Percentiles rank a stretch among this genome's conserved stretches.
These are phyloP conservation scores for Acidiella bohemica DNA, from an alignment of 495 filamentous ascomycete species.

Conservation along the genomic window DNA sequence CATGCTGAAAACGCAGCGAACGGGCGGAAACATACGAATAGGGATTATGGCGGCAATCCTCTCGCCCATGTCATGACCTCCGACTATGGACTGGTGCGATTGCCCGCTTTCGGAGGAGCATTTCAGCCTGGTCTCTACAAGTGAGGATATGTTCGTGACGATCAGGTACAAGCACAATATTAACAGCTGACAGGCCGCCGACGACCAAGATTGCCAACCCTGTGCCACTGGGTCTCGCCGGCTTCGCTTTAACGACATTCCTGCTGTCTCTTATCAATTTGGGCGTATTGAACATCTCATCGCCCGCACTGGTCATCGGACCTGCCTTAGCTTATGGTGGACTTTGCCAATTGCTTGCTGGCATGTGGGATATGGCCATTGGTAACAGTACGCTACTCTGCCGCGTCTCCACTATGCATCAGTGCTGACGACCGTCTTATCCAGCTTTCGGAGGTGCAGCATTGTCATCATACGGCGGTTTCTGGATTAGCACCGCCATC, in stretches of 20 bases:
- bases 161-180: too few relatives aligned
- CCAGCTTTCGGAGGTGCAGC: conserved; percentile 91
- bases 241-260: conserved; percentile 92
- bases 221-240: conserved; percentile 54
- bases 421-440: too few relatives aligned
- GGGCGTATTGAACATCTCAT: conserved; percentile 40
- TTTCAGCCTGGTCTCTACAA: conserved; percentile 88
- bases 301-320: conserved; percentile 28
- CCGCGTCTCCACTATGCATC: conserved; percentile 95
- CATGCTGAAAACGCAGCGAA: too few relatives aligned
- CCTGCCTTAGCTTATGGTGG: conserved; percentile 39
- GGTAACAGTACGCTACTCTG: conserved; percentile 31
- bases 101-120: conserved; percentile 82
- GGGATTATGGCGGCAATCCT: conserved; percentile 48
- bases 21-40: too few relatives aligned
- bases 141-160: too few relatives aligned
- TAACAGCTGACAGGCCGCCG: too few relatives aligned
- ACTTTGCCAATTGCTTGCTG: conserved; percentile 77
- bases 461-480: conserved; percentile 88
- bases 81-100: conserved; percentile 32
- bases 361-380: conserved; percentile 67
- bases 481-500: conserved; percentile 87
- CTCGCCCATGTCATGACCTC: conserved; percentile 50
- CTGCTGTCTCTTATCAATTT: conserved; percentile 77
- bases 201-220: conserved; percentile 44